Evolutionary conservation across 139 green algal genomes (phyloP).

Genomic region (Picochlorum sp.): DNA sequence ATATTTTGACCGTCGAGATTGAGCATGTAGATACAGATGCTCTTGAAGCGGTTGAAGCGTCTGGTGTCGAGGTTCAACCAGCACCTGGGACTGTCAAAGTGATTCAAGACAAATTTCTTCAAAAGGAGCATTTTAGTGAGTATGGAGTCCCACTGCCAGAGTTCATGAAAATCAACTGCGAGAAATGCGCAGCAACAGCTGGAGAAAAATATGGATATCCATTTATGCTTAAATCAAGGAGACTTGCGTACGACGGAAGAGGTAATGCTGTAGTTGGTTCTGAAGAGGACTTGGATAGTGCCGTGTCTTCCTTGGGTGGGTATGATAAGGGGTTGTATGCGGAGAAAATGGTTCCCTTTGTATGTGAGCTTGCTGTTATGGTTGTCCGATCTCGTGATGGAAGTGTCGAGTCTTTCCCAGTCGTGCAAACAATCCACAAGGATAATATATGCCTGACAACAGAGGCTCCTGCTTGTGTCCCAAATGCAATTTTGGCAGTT

Average conservation of each 20-base stretch:
- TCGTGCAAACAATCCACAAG: slow-evolving; percentile 91
- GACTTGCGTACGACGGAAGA: slow-evolving; percentile 86
- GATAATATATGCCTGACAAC: slow-evolving; percentile 91
- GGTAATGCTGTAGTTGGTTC: slow-evolving; percentile 78
- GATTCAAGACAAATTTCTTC: slow-evolving; percentile 88
- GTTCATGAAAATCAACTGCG: slow-evolving; percentile 58
- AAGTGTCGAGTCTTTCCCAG: slow-evolving; percentile 61
- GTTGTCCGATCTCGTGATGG: slow-evolving; percentile 46
- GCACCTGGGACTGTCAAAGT: slow-evolving; percentile 55
- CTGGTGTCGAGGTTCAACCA: slow-evolving; percentile 75
- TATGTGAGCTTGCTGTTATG: slow-evolving; percentile 73
- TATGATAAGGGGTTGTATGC: slow-evolving; percentile 80
- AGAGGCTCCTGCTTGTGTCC: slow-evolving; percentile 60
- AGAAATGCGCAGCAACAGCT: slow-evolving; percentile 31
- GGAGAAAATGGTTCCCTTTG: slow-evolving; percentile 86
- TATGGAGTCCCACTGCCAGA: slow-evolving; percentile 64
- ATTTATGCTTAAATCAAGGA: slow-evolving; percentile 92
- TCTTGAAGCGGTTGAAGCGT: slow-evolving; percentile 49
- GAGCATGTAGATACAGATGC: slow-evolving; percentile 91
- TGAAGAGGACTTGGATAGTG: slow-evolving; percentile 42
- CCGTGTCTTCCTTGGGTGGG: slow-evolving; percentile 62
- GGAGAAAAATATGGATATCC: slow-evolving; percentile 71
- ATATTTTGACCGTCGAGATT: slow-evolving; percentile 97
- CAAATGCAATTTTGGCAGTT: slow-evolving; percentile 12
- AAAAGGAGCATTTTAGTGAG: slow-evolving; percentile 86